Base-by-base conservation (phyloP, 371 early-diverging fungal species). In the Haplosporangium sp. region DNA sequence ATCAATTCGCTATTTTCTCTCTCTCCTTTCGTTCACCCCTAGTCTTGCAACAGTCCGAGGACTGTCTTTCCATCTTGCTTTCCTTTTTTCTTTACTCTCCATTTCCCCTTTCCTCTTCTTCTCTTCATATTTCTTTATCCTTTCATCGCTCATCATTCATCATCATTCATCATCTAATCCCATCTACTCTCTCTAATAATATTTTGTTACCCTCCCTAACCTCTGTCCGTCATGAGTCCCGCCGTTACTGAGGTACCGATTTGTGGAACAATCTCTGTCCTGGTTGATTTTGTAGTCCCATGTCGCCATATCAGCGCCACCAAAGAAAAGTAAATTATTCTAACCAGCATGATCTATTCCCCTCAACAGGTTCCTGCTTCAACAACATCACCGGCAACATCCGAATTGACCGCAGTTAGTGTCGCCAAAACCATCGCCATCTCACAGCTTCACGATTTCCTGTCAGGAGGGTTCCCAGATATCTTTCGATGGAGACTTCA, bases 391-490 rank as follows among this genome's bases (percentile, higher is more conserved):
- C 36, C 68, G n/a, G 29, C 61, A 21, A 29, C 29, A 4, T 29
- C 29, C 4, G 29, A 29, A 29, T 29, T 29, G 29, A 29, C 29
- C 29, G 29, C 4, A 29, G 29, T 29, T 2, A 60, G 36, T 6
- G 60, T 53, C 10, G 80, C 80, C 55, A 79, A 79, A 60, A 42
- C 59, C 1, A 79, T 79, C 23, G 80, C 80, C 59, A 73, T 79
- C 45, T 73, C 69, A 62, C 73, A 79, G 38, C 69, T 79, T 40
- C 80, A 79, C 58, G 73, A 79, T 40, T 79, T 79, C 51, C 69
- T 79, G n/a, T 73, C 80, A 23, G 57, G 51, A 11, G 80, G 69
- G 21, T 62, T 79, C 45, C 80, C 80, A 40, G 80, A 79, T 20
- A 79, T 79, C 29, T 79, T 79, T 48, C 64, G 66, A 69, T 79